Evolutionary conservation across 495 filamentous ascomycete species (phyloP).

Genomic region (Talaromyces ruber): DNA sequence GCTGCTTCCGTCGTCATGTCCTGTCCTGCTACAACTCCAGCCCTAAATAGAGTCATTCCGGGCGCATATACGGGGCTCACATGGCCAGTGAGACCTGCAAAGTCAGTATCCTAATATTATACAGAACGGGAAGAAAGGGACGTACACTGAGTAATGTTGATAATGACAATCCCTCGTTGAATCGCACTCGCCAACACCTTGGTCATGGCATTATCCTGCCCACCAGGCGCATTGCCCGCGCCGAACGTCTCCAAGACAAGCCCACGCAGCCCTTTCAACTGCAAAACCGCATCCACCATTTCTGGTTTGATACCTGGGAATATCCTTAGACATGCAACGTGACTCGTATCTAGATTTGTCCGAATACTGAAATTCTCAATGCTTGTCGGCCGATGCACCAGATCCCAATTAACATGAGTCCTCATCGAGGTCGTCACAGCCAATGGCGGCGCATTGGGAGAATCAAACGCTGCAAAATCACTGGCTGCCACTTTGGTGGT

Average conservation of each 20-base stretch:
- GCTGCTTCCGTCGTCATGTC: constrained; percentile 94
- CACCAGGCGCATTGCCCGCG: constrained; percentile 84
- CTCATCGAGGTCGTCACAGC: constrained; percentile 72
- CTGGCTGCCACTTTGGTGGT: constrained; percentile 83
- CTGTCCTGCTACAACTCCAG: constrained; percentile 85
- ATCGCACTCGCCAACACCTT: constrained; percentile 73
- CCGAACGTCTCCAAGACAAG: constrained; percentile 93
- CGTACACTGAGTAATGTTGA: constrained; percentile 90
- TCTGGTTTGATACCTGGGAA: constrained; percentile 94
- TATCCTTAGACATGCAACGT: constrained; percentile 88
- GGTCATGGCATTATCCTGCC: constrained; percentile 74
- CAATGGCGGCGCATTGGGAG: constrained; percentile 74
- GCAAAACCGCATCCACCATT: constrained; percentile 86
- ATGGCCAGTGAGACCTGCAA: constrained; percentile 60
- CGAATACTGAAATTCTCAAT: constrained; percentile 71
- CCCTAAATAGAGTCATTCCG: constrained; percentile 76
- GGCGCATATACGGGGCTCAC: constrained; percentile 89
- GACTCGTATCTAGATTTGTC: constrained; percentile 70
- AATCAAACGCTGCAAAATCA: constrained; percentile 78
- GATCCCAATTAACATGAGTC: constrained; percentile 75
- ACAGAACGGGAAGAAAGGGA: neutral
- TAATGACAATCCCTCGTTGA: constrained; percentile 72
- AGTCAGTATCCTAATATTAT: constrained; percentile 4
- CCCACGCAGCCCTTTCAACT: constrained; percentile 68
- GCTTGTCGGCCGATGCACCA: constrained; percentile 65